Evolutionary conservation across 352 stramenopile species (phyloP), one percentile per base, ranked within the genome.

Genomic region (Achlya hypogyna): DNA sequence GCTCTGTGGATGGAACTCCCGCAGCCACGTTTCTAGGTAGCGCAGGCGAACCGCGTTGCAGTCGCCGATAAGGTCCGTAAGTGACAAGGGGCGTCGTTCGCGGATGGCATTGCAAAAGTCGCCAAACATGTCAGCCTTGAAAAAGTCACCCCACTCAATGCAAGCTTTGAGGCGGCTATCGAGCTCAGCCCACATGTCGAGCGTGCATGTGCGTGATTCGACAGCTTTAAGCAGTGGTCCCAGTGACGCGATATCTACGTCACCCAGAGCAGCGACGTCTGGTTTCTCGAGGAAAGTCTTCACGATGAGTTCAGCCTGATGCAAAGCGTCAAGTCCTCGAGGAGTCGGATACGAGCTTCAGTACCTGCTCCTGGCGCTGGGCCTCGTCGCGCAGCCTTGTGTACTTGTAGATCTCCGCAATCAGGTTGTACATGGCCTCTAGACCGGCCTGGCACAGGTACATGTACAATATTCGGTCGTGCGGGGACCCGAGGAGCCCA

Each of bases 21-120:
- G 59, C 32, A 91, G 45, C 49, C 80, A 88, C 45, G 62, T 71
- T 65, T 80, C 71, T 20, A 91, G 75, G 51, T 82, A 86, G 23
- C 74, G 74, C 20, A 80, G 87, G 42, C 81, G 73, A 29, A 49
- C 18, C 1, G 60, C 74, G 72, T 18, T 71, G 60, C 60, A 67
- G 51, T 88, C 75, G 65, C 85, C 79, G 27, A 91, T 69, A 34
- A 91, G 68, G 47, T 88, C 81, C 9, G 75, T 75, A 31, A 91
- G 72, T n/a, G 82, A 73, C 62, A 91, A 45, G 23, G 88, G 78
- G 27, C 78, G 77, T 25, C 77, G 75, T 23, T 70, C 69, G 38
- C 82, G 78, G 9, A 89, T 60, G 9, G 78, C 77, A 14, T 82
- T 73, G 62, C 81, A 88, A 14, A 91, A 73, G 45, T 75, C 62